Percentiles rank a stretch among this genome's conserved stretches.
Conservation (phyloP, 345 rosid genomes). For the Brassica rapa region DNA sequence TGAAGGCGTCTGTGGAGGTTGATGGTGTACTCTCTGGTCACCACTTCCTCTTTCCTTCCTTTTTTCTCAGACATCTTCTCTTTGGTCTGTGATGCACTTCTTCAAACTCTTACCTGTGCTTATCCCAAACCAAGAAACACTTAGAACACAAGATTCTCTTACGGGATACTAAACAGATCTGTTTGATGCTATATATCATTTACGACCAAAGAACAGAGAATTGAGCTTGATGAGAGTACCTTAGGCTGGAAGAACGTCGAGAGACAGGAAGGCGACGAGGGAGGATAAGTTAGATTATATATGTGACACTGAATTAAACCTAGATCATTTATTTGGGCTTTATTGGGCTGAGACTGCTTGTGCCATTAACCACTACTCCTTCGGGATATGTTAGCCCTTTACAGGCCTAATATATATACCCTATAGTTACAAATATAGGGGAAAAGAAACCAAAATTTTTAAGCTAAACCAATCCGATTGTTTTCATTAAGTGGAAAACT, state of each 20-base stretch:
- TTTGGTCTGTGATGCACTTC: conserved; percentile 4
- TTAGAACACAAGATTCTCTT: not conserved
- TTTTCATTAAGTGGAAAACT: not conserved
- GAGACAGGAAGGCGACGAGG: conserved; percentile 28
- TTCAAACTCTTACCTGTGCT: conserved; percentile 31
- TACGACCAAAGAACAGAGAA: not conserved
- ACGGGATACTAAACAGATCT: conserved; percentile 5
- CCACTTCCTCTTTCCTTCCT: conserved; percentile 66
- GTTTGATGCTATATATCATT: not conserved
- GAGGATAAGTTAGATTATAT: conserved; percentile 14
- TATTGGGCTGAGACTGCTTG: not conserved
- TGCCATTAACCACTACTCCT: not conserved
- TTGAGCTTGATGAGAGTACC: conserved; percentile 7
- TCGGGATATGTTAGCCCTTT: not conserved
- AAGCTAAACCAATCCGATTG: not conserved
- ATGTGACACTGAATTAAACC: conserved; percentile 33
- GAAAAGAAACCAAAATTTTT: not conserved
- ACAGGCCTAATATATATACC: not conserved
- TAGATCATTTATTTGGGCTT: not conserved
- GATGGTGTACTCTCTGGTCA: conserved; percentile 69
- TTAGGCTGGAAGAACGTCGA: conserved; percentile 30
- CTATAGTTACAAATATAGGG: not conserved
- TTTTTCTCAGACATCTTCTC: conserved; percentile 57
- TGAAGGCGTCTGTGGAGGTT: conserved; percentile 72
- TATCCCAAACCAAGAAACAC: not conserved